Evolutionary conservation across 805 yeast genomes (phyloP), one percentile per base, ranked within the genome.

Genomic region (Starmerella bombicola): DNA sequence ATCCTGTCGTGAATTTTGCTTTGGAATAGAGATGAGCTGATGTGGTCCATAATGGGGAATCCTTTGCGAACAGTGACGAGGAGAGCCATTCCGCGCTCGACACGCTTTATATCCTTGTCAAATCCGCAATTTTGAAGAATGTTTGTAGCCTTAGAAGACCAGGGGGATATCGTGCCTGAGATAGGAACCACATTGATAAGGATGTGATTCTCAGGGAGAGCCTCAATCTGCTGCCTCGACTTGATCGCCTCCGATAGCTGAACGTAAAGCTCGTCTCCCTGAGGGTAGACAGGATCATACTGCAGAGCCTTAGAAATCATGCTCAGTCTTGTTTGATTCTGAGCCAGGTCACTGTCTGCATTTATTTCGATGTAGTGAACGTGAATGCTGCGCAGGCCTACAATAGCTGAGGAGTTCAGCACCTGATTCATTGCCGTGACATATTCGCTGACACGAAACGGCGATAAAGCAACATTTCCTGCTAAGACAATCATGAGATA

Each of bases 131-230:
- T 93, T 42, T 77, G 74, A 38, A 86, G 73, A 51, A 91, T 91
- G 63, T 91, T 88, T 30, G 98, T 86, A 21, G 99, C 99, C 65
- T 91, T 91, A 12, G 97, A 86, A 8, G 95, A 83, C 99, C 99
- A 91, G 25, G 98, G 97, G 20, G 97, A 86, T 50, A 91, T 88
- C 10, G 98, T 91, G 46, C 98, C 98, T 6, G 85, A 67, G 61
- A 97, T 75, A 33, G 99, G 98, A 38, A 85, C 68, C 38, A 91
- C 70, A 58, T 93, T 71, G 35, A 88, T 63, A 49, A 85, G 64
- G 47, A 73, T 71, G 24, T 74, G 64, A 36, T 55, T 47, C 31
- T 56, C 57, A 10, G 62, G 60, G 33, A 54, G 33, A 22, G 39
- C 32, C 6, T 43, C 45, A 16, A 50, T 46, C 30, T 48, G 37